phyloP scores from a whole-genome alignment of 208 protist species.

The Giardia muris region DNA sequence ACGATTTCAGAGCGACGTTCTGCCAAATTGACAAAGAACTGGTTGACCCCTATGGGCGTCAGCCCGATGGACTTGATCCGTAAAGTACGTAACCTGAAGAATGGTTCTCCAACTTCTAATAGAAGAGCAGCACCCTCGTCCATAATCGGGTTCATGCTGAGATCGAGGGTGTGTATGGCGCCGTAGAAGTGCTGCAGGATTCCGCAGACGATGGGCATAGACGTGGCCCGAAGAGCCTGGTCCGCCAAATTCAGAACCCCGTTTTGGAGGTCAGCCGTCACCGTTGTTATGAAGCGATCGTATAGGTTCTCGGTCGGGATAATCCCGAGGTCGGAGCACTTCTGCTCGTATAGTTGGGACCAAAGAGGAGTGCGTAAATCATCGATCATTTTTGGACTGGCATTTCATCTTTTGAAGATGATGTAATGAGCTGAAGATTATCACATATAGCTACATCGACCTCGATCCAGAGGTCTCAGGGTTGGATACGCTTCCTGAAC shows the following conservation, averaged over 20 bases:
- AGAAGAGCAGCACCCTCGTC: neutral
- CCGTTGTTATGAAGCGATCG: neutral
- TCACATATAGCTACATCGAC: no score
- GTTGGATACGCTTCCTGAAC: no score
- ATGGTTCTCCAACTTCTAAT: neutral
- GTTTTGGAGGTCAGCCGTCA: neutral
- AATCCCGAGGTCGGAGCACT: neutral
- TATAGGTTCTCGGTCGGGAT: neutral
- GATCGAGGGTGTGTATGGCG: neutral
- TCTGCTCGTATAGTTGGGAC: neutral
- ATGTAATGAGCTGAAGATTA: no score
- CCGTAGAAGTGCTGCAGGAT: neutral
- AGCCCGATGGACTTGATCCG: neutral
- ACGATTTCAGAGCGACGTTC: neutral
- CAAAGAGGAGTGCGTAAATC: neutral
- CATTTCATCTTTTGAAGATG: no score
- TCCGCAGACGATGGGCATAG: neutral
- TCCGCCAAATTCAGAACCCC: neutral
- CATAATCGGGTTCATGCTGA: neutral
- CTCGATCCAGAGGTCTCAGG: no score
- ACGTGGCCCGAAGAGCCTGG: neutral
- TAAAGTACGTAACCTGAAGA: neutral
- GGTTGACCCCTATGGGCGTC: neutral
- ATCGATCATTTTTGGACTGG: neutral
- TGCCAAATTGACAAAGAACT: neutral